These are phyloP conservation scores for Anacardium occidentale DNA, from an alignment of 345 rosid genomes.

Conservation along the genomic window DNA sequence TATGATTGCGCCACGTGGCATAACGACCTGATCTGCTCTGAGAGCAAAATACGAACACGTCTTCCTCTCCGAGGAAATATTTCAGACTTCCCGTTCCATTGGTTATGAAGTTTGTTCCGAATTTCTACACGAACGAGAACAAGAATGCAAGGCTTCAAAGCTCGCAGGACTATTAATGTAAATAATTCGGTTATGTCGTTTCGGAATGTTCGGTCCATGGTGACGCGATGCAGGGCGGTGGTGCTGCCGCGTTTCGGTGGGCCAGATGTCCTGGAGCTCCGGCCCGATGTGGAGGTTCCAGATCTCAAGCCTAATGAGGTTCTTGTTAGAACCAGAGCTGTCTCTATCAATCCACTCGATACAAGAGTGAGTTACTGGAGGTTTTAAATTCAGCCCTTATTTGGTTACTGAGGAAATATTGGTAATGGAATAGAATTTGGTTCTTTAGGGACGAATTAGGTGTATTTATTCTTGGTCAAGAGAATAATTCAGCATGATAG, in stretches of 20 bases:
- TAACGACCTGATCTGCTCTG: slow-evolving; percentile 8
- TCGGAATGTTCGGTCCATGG: slow-evolving; percentile 42
- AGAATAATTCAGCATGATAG: too few relatives aligned
- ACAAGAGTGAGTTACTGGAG: slow-evolving; percentile 68
- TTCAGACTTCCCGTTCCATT: too few relatives aligned
- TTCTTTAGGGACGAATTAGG: not conserved
- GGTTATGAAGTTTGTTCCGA: too few relatives aligned
- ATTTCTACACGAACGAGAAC: not conserved
- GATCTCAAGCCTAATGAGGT: slow-evolving; percentile 74
- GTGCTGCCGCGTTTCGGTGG: slow-evolving; percentile 88
- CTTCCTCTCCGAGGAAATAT: not conserved
- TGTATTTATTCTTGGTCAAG: too few relatives aligned
- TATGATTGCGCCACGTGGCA: not conserved
- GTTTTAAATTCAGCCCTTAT: not conserved
- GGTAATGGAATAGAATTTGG: not conserved
- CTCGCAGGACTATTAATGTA: not conserved
- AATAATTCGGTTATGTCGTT: not conserved
- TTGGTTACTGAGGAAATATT: slow-evolving; percentile 5
- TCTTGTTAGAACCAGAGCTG: slow-evolving; percentile 83
- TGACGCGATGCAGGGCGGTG: slow-evolving; percentile 81
- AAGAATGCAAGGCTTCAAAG: slow-evolving; percentile 31
- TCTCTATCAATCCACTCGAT: slow-evolving; percentile 92
- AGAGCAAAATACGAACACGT: slow-evolving; percentile 41
- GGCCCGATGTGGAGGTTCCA: slow-evolving; percentile 69
- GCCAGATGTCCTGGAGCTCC: slow-evolving; percentile 80